phyloP scores from a whole-genome alignment of 2,329 filamentous ascomycete species.

The Knufia petricola region DNA sequence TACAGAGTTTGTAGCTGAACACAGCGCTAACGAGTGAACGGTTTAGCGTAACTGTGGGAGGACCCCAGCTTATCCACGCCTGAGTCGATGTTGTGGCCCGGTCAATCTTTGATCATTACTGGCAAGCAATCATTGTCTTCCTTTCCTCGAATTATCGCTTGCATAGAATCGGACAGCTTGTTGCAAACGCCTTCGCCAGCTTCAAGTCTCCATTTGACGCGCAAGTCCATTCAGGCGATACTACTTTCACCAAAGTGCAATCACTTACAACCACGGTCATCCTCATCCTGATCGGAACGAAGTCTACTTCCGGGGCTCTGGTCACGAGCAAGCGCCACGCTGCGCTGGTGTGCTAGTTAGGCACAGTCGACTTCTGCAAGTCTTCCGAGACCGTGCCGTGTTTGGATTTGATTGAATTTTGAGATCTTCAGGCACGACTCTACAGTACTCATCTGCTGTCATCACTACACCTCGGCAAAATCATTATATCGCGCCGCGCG shows the following conservation, averaged over 20 bases:
- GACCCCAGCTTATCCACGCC: background rate
- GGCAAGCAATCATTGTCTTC: background rate
- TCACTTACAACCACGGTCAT: too few species aligned
- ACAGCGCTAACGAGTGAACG: background rate
- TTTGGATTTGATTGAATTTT: background rate
- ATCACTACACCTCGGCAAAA: background rate
- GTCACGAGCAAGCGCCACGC: constrained; percentile 3
- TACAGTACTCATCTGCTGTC: background rate
- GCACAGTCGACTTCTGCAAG: background rate
- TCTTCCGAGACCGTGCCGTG: background rate
- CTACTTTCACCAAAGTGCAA: background rate
- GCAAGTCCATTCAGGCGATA: background rate
- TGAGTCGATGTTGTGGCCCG: background rate
- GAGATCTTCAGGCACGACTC: background rate
- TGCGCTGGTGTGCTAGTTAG: background rate
- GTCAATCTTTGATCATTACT: background rate
- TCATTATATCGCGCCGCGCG: background rate
- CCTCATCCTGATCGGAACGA: background rate
- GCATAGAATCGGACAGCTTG: background rate
- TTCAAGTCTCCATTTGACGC: background rate
- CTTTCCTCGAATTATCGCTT: background rate
- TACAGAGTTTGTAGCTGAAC: background rate
- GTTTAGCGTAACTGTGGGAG: background rate
- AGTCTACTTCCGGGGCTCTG: background rate
- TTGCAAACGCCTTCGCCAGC: background rate